Evolutionary conservation across 169 alveolate species (phyloP), one percentile per base, ranked within the genome.

Genomic region (Plasmodium relictum): DNA sequence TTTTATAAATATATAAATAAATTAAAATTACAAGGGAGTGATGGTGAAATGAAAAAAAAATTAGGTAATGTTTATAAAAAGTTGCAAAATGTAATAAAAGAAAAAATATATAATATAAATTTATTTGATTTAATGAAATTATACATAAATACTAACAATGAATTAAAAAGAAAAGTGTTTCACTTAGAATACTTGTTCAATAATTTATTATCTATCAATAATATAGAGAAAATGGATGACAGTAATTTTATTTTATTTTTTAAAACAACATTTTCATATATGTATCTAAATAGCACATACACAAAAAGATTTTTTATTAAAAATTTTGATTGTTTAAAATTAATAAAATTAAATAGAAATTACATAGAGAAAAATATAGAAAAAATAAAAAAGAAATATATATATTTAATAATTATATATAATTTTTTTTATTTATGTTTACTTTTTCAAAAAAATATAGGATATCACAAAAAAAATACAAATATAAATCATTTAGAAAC

Each of bases 1-100:
- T 10, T 58, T 61, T 80, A 65, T 52, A 80, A 80, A 80, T 66
- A 80, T 22, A 31, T 80, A 41, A 66, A 80, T 54, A 80, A 58
- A 24, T 16, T 80, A 39, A 41, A 18, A 26, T 54, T 16, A 62
- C 16, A 26, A n/a, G 22, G 24, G 8, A 16, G 45, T 12, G 18
- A 10, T 62, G 16, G 66, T 63, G 63, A 69, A 5, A 16, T 12
- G 12, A n/a, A 6, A 22, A 26, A 80, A 72, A 39, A 37, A 50
- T 22, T 31, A 65, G 6, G 18, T 16, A 1, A 56, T 2, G 45
- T 65, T 61, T 18, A 44, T 6, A 48, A 39, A 8, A 66, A 80
- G 26, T 6, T 62, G 45, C n/a, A 18, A 18, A 18, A 24, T 22
- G 37, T 45, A 41, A 44, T 65, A n/a, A 80, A 66, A 26, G 62